Evolutionary conservation across 257 asterid genomes (phyloP).

Genomic region (Datura wrightii): DNA sequence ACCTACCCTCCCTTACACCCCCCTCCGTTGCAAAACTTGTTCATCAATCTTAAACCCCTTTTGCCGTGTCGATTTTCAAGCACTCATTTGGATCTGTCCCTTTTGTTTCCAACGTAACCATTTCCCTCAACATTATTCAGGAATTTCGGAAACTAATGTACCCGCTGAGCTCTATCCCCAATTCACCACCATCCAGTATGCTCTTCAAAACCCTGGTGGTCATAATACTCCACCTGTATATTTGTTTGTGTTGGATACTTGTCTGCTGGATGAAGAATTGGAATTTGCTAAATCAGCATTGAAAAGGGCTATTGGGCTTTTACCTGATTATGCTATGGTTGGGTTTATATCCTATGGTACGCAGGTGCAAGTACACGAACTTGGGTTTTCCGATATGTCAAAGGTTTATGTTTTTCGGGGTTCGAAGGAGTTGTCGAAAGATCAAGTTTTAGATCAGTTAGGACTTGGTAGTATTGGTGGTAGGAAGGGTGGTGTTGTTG

Average conservation of each 20-base stretch:
- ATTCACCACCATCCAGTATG: conserved; percentile 76
- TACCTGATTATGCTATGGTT: conserved; percentile 95
- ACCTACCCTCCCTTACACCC: conserved; percentile 69
- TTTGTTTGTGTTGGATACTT: conserved; percentile 87
- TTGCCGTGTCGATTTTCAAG: conserved; percentile 80
- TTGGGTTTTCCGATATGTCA: conserved; percentile 86
- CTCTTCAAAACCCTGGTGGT: conserved; percentile 37
- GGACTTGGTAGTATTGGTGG: conserved; percentile 53
- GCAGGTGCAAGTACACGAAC: conserved; percentile 96
- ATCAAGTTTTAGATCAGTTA: conserved; percentile 92
- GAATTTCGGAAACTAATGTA: conserved; percentile 71
- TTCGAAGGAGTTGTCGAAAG: conserved; percentile 74
- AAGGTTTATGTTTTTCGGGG: conserved; percentile 92
- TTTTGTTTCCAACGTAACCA: conserved; percentile 86
- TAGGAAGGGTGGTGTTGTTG: conserved; percentile 59
- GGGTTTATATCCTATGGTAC: conserved; percentile 95
- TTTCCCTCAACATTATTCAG: conserved; percentile 72
- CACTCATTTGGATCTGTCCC: conserved; percentile 96
- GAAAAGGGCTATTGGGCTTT: conserved; percentile 83
- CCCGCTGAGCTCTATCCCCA: conserved; percentile 94
- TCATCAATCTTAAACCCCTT: conserved; percentile 74
- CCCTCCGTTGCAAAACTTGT: conserved; percentile 89
- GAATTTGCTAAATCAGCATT: conserved; percentile 80
- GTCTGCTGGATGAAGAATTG: conserved; percentile 92
- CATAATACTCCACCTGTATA: conserved; percentile 41